These are phyloP conservation scores for Flaveria floridana DNA, from an alignment of 140 eudicot species.

Conservation along the genomic window DNA sequence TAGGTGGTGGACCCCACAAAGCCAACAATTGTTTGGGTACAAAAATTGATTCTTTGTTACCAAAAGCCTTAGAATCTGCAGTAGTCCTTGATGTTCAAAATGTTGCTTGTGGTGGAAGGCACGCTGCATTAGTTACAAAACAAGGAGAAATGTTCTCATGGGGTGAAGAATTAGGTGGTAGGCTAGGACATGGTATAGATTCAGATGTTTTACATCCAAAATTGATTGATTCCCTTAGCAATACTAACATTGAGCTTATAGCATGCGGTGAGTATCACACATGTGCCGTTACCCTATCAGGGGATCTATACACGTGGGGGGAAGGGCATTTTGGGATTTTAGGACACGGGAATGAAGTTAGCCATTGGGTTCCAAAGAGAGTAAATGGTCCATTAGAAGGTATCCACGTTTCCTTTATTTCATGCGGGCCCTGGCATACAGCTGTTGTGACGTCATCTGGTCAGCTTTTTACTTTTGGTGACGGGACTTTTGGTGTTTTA, in stretches of 20 bases:
- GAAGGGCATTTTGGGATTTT: conserved; percentile 78
- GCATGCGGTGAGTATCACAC: conserved; percentile 93
- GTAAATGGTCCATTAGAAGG: conserved; percentile 73
- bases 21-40: conserved; percentile 37
- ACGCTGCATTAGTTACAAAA: conserved; percentile 81
- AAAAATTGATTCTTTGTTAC: conserved; percentile 59
- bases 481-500: conserved; percentile 85
- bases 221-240: conserved; percentile 59
- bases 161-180: conserved; percentile 93
- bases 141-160: conserved; percentile 88
- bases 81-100: conserved; percentile 73
- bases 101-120: conserved; percentile 76
- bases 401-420: conserved; percentile 57
- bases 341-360: conserved; percentile 74
- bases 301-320: conserved; percentile 98
- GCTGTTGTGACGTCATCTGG: conserved; percentile 75
- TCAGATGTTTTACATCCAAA: conserved; percentile 72
- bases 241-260: conserved; percentile 63
- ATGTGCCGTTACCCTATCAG: conserved; percentile 82
- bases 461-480: conserved; percentile 84
- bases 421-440: conserved; percentile 99
- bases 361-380: conserved; percentile 86
- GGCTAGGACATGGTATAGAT: conserved; percentile 91
- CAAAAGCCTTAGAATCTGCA: conserved; percentile 83
- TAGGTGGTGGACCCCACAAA: conserved; percentile 67